Percentiles rank a stretch among this genome's conserved stretches.
Conservation (phyloP, 2,329 filamentous ascomycete species). For the Trichoderma simmonsii region DNA sequence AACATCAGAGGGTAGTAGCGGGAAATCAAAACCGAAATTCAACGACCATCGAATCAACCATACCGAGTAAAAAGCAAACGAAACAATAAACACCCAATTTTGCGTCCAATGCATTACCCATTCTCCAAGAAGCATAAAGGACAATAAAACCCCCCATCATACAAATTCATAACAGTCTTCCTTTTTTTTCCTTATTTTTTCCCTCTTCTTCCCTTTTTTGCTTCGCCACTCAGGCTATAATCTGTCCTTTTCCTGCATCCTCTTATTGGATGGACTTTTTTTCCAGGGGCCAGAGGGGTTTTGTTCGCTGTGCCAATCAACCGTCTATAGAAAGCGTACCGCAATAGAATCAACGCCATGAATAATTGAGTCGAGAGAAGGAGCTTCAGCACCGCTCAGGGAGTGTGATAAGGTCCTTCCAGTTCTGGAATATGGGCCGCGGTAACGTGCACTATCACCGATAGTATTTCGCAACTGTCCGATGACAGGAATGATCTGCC, state of each 20-base stretch:
- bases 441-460: neutral
- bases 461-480: neutral
- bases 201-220: neutral
- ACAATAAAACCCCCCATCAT: conserved; percentile 12
- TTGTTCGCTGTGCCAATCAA: neutral
- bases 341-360: neutral
- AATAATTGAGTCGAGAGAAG: neutral
- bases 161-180: conserved; percentile 13
- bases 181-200: neutral
- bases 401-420: conserved; percentile 7
- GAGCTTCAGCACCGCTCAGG: neutral
- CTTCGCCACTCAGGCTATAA: neutral
- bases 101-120: conserved; percentile 2
- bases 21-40: neutral
- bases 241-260: neutral
- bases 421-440: neutral
- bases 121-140: conserved; percentile 15
- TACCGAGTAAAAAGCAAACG: neutral
- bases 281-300: neutral
- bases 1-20: neutral
- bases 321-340: conserved; percentile 15
- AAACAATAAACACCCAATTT: conserved; percentile 2
- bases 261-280: neutral
- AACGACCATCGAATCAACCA: neutral
- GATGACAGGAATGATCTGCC: conserved; percentile 16